phyloP scores from a whole-genome alignment of 2,329 filamentous ascomycete species.

The Aspergillus thermomutatus region DNA sequence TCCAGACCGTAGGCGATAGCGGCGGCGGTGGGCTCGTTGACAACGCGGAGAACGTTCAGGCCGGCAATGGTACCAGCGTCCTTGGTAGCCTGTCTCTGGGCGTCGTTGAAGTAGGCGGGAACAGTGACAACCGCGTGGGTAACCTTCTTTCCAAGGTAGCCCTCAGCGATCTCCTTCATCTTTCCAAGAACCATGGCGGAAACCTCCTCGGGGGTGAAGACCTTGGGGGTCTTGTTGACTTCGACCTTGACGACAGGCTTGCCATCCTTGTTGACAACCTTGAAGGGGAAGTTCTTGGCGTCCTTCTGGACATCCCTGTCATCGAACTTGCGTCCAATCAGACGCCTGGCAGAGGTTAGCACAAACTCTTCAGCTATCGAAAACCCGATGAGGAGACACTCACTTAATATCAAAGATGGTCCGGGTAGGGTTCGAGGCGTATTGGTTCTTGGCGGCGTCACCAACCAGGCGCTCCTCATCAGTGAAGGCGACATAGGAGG shows the following conservation, averaged over 20 bases:
- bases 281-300: slow-evolving; percentile 98
- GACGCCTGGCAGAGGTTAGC: slow-evolving; percentile 53
- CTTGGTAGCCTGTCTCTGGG: slow-evolving; percentile 95
- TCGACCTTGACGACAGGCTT: slow-evolving; percentile 79
- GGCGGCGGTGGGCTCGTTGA: slow-evolving; percentile 94
- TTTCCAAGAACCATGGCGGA: slow-evolving; percentile 65
- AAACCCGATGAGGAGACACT: slow-evolving; percentile 37
- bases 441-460: slow-evolving; percentile 97
- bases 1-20: slow-evolving; percentile 93
- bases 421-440: slow-evolving; percentile 70
- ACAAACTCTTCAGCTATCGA: neutral
- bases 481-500: slow-evolving; percentile 93
- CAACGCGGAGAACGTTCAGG: slow-evolving; percentile 91
- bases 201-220: slow-evolving; percentile 64
- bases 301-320: slow-evolving; percentile 89
- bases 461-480: slow-evolving; percentile 95
- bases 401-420: slow-evolving; percentile 83
- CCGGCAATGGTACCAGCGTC: slow-evolving; percentile 89
- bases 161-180: slow-evolving; percentile 66
- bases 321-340: slow-evolving; percentile 78
- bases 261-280: slow-evolving; percentile 81
- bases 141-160: slow-evolving; percentile 59
- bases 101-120: slow-evolving; percentile 97
- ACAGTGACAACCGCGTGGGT: slow-evolving; percentile 78
- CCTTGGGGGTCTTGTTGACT: slow-evolving; percentile 56